Conservation (phyloP, 192 early-diverging fungal species). For the Rhizophagus sp. region DNA sequence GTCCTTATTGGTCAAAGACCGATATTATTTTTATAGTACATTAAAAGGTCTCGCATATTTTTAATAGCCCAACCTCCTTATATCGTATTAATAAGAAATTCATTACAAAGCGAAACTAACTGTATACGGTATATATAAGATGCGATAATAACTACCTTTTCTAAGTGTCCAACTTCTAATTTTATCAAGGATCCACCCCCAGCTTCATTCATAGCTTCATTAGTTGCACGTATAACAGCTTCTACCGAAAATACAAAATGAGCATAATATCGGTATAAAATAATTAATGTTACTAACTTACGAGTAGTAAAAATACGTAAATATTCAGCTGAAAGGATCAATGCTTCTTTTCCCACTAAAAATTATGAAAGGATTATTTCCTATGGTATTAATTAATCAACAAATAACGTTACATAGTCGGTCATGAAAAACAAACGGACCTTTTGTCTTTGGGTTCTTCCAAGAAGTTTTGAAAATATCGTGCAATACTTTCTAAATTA, state of each 20-base stretch:
- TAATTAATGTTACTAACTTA: background rate
- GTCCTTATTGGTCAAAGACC: too few relatives aligned
- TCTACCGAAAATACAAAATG: background rate
- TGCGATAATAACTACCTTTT: background rate
- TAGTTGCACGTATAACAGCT: background rate
- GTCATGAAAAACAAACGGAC: background rate
- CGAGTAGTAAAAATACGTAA: background rate
- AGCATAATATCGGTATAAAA: too few relatives aligned
- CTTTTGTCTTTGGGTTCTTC: slow-evolving; percentile 2
- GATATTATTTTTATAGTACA: too few relatives aligned
- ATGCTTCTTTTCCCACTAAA: slow-evolving; percentile 1
- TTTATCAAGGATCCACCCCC: background rate
- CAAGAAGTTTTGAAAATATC: slow-evolving; percentile 1
- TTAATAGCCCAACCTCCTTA: background rate
- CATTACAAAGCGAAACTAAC: background rate
- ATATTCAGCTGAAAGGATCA: slow-evolving; percentile 3
- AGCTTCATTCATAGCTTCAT: background rate
- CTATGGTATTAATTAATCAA: background rate
- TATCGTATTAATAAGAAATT: background rate
- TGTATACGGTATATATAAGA: background rate
- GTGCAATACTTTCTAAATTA: background rate
- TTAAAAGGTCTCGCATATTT: too few relatives aligned
- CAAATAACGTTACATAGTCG: too few relatives aligned
- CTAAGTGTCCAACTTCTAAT: background rate
- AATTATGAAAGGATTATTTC: background rate